Base-by-base conservation (phyloP, 108 stramenopile species). In the Fistulifera solaris region DNA sequence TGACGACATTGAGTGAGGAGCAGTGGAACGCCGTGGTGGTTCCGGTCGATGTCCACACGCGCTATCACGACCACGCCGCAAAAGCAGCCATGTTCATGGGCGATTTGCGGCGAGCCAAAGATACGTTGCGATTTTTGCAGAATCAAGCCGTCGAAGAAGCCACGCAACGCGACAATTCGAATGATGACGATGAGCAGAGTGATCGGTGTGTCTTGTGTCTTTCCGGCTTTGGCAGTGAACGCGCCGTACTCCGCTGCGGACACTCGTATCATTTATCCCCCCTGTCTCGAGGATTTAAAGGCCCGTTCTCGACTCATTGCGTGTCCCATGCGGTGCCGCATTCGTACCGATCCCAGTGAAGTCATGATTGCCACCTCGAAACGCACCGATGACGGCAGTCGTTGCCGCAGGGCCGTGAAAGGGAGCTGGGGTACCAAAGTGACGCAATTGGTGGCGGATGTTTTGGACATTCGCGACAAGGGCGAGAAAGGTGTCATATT, bases 401-500 rank as follows among this genome's bases (percentile, higher is more conserved):
- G 44, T 27, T 49, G 48, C 8, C 11, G 35, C 54, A 52, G 67
- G 39, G 48, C 52, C 41, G 46, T 90, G 12, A 67, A 85, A 50
- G 89, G 89, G 0, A 68, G 75, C 50, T 91, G 77, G 70, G 89
- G 89, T 2, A 91, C 89, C 14, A 90, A 90, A 48, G 71, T 77
- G 0, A 72, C 76, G 15, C 43, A 66, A 22, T 48, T 86, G 10
- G 64, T 86, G 27, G 66, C 70, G 18, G 86, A 81, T 61, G 31
- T 83, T 0, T 16, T 78, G 15, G 61, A 63, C 38, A 61, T 75
- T 15, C 44, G 53, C 6, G 66, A 75, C 16, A 40, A 50, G 11
- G 84, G 78, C 24, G 91, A 93, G 18, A 86, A 84, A 54, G 60
- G 80, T 39, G 47, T 93, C 41, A 67, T 93, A 5, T 85, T 93